Percentiles rank a stretch among this genome's conserved stretches.
phyloP scores from a whole-genome alignment of 768 basidiomycete genomes.

The Mrakia gelida region DNA sequence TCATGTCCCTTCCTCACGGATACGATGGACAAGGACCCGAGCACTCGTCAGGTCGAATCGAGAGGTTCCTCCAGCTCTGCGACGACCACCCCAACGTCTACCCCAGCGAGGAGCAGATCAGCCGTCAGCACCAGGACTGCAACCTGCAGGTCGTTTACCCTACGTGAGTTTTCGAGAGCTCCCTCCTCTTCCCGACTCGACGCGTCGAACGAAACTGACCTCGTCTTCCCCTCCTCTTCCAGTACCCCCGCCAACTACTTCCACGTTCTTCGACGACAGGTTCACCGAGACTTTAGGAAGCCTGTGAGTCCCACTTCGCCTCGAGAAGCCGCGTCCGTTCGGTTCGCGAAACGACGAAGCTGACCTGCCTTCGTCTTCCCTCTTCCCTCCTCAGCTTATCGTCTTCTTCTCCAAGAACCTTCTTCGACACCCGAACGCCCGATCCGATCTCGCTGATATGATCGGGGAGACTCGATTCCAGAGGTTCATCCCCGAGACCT shows the following conservation, averaged over 20 bases:
- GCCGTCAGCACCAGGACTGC: slow-evolving; percentile 96
- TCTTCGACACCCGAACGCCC: slow-evolving; percentile 87
- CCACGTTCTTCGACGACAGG: slow-evolving; percentile 95
- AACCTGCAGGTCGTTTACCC: slow-evolving; percentile 99
- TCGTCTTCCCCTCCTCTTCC: neutral
- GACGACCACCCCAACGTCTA: slow-evolving; percentile 92
- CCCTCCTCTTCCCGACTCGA: neutral
- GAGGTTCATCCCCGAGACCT: slow-evolving; percentile 85
- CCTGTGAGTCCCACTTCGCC: slow-evolving; percentile 55
- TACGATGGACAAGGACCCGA: slow-evolving; percentile 99
- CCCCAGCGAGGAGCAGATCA: slow-evolving; percentile 82
- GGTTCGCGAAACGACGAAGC: slow-evolving; percentile 14
- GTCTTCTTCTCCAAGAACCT: slow-evolving; percentile 96
- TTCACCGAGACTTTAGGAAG: slow-evolving; percentile 96
- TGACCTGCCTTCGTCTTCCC: slow-evolving; percentile 18
- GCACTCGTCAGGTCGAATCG: slow-evolving; percentile 90
- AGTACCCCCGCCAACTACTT: slow-evolving; percentile 96
- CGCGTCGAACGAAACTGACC: neutral
- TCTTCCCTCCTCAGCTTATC: slow-evolving; percentile 58
- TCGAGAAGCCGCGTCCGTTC: neutral
- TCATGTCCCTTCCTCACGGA: slow-evolving; percentile 72
- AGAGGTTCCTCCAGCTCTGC: slow-evolving; percentile 95
- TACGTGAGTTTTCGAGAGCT: slow-evolving; percentile 56
- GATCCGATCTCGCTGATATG: slow-evolving; percentile 84
- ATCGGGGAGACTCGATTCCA: slow-evolving; percentile 82